Evolutionary conservation across 202 grass and related monocot genomes (phyloP), one percentile per base, ranked within the genome.

Genomic region (Bolboschoenoplectus hybrid): DNA sequence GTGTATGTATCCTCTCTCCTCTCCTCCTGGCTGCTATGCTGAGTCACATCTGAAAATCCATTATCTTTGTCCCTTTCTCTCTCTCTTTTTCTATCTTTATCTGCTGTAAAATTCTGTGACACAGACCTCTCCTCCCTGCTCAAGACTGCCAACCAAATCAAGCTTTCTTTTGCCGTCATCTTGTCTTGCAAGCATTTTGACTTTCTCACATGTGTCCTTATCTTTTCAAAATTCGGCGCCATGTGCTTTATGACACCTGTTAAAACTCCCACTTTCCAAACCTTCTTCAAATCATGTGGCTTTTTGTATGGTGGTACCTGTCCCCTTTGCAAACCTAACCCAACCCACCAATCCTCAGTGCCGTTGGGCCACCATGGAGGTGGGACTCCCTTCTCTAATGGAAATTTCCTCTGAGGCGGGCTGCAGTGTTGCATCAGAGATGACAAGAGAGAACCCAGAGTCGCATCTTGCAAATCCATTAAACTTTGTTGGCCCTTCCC

Each of bases 161-260:
- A 82, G 79, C 89, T 98, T 74, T 98, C 95, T 86, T 98, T 95
- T 26, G 95, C 93, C 55, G 92, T 95, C 93, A 98, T 98, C 82
- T 98, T 98, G 89, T 95, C 93, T 87, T 98, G 95, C 86, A 98
- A 91, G 86, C 93, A 95, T 82, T 98, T 98, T 14, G 93, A 95
- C 84, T 98, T 98, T 52, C 93, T 74, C 12, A 98, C 91, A 77
- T 94, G 95, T 16, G 87, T 93, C 88, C 83, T 95, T 72, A 98
- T 94, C 90, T 95, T 98, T 81, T 91, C 93, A 56, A 98, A 91
- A 86, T 95, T 90, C 16, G 95, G 95, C 16, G 91, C 89, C 93
- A 98, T 98, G 88, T 98, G 95, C 85, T 94, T 95, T 71, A 98
- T 95, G 50, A 98, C 95, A 75, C 84, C 88, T 14, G 93, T 94